Evolutionary conservation across 2,329 filamentous ascomycete species (phyloP), one percentile per base, ranked within the genome.

Genomic region (Coleophoma crateriformis): DNA sequence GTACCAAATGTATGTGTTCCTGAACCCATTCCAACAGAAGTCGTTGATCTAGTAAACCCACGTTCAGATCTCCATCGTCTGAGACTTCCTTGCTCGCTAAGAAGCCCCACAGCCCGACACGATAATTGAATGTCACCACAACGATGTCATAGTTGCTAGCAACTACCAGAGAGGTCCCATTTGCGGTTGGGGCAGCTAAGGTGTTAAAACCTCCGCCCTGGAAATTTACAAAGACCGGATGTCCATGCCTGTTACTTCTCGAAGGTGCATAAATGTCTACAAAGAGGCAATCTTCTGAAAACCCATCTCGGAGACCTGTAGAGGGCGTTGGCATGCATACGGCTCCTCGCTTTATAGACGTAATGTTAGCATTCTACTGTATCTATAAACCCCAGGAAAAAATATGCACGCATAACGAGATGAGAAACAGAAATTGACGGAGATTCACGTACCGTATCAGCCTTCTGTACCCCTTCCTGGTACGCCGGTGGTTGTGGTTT

Each of bases 41-140:
- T 47, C 82, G 71, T 64, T 89, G 85, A 62, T 90, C 87, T 33
- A 78, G 77, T 1, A 90, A 69, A 1, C 87, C 87, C 57, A 82
- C 83, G 64, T 90, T 90, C 34, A 83, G 62, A 50, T 75, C 78
- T 3, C 79, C 76, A 4, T 67, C 56, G 55, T 60, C 59, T 33
- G 68, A 56, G 1, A 84, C 66, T 57, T 85, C 76, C 14, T 76
- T 68, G 49, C 81, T 73, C 2, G 80, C 78, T 12, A 91, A 72
- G 61, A 90, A 91, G 0, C 88, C 87, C 56, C 82, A 90, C 0
- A 79, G 76, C 0, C 87, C 87, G 11, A 91, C 85, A 5, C 88
- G 82, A 62, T 91, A 90, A 67, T 90, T 90, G 67, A 88, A 77
- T 10, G 75, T 84, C 2, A 91, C 84, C 0, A 89, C 79, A 0